Evolutionary conservation across 495 filamentous ascomycete genomes (phyloP).

Genomic region (Neurospora cerealis): DNA sequence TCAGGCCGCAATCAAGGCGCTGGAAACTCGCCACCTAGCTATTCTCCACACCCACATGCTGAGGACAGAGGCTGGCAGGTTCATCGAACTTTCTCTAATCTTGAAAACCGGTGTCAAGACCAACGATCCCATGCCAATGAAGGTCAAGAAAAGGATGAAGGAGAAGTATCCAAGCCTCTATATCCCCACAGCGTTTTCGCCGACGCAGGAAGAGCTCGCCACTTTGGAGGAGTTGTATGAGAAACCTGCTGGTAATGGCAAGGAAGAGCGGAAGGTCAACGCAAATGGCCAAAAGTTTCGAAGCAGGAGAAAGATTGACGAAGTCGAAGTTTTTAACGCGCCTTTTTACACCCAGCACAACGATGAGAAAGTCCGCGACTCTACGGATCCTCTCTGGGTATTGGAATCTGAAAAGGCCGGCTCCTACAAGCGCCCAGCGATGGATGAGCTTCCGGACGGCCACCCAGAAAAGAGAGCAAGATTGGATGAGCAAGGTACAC

Average conservation of each 20-base stretch:
- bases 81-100: conserved; percentile 14
- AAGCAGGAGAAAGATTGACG: conserved; percentile 20
- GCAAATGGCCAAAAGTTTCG: conserved; percentile 21
- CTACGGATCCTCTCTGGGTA: conserved; percentile 12
- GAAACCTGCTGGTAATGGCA: background rate
- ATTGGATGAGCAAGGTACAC: background rate
- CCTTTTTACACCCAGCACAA: conserved; percentile 23
- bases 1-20: conserved; percentile 36
- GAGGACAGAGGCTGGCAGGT: conserved; percentile 14
- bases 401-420: conserved; percentile 4
- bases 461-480: conserved; percentile 9
- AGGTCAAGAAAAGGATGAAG: conserved; percentile 31
- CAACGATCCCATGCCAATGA: conserved; percentile 6
- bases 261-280: conserved; percentile 11
- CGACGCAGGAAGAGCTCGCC: conserved; percentile 25
- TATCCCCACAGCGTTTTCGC: conserved; percentile 34
- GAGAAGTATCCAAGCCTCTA: conserved; percentile 32
- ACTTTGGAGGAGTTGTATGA: conserved; percentile 16
- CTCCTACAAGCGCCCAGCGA: conserved; percentile 7
- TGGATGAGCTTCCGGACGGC: conserved; percentile 3
- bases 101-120: conserved; percentile 19
- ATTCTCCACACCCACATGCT: conserved; percentile 22
- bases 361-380: background rate
- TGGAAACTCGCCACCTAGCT: conserved; percentile 16
- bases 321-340: conserved; percentile 26